Conservation (phyloP, 768 basidiomycete species). For the Mycena belliarum region DNA sequence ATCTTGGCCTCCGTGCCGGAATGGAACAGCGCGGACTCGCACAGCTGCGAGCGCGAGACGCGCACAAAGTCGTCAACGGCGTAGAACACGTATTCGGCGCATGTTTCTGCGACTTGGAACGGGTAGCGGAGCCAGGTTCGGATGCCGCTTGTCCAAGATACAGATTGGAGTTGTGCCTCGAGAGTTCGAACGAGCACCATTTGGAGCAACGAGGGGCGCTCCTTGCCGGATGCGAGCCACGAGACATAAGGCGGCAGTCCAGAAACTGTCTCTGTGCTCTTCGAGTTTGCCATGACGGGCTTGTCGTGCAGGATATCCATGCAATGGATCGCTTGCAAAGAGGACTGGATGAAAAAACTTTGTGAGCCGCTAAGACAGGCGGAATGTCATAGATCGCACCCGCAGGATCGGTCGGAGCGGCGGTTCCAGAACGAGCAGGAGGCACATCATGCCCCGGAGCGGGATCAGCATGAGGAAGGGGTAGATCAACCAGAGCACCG, state of each 20-base stretch:
- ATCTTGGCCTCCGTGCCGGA: conserved; percentile 1
- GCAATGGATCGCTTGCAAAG: conserved; percentile 14
- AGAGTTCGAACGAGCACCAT: conserved; percentile 12
- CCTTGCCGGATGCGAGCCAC: conserved; percentile 8
- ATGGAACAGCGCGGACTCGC: conserved; percentile 13
- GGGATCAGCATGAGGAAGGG: conserved; percentile 13
- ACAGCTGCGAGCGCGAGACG: background rate
- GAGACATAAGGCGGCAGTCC: conserved; percentile 1
- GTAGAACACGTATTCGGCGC: background rate
- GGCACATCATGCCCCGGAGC: conserved; percentile 16
- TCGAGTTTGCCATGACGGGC: conserved; percentile 5
- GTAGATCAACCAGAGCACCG: conserved; percentile 6
- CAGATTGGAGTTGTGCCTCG: conserved; percentile 9
- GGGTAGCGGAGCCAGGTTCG: conserved; percentile 8
- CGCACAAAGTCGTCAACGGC: background rate
- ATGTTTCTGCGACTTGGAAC: conserved; percentile 1
- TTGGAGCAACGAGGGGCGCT: conserved; percentile 9
- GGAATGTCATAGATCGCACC: too few species aligned
- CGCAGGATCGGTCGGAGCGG: conserved; percentile 10
- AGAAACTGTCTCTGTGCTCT: background rate
- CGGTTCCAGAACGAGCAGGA: conserved; percentile 12
- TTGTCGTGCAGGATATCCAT: conserved; percentile 19
- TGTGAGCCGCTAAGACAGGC: background rate
- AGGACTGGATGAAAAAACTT: background rate
- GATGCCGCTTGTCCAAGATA: background rate